phyloP scores from a whole-genome alignment of 306 rosid species.

The Arachis hypogaea region DNA sequence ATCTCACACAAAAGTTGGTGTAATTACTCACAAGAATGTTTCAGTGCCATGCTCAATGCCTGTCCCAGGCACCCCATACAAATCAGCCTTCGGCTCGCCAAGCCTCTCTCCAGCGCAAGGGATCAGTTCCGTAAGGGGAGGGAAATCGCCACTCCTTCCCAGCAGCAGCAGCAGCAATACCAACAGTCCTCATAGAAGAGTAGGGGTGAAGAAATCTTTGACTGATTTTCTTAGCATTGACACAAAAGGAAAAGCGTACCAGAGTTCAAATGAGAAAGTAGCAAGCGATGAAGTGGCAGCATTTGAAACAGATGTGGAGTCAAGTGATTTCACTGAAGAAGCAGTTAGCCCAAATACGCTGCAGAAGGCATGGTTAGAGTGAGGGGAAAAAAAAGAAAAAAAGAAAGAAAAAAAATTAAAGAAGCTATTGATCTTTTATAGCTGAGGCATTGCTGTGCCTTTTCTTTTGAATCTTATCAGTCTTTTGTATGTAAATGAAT shows the following conservation, averaged over 20 bases:
- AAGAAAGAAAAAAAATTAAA: too few species aligned
- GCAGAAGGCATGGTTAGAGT: conserved; percentile 38
- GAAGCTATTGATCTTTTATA: conserved; percentile 24
- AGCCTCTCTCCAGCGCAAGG: conserved; percentile 66
- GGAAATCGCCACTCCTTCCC: conserved; percentile 55
- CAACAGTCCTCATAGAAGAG: conserved; percentile 59
- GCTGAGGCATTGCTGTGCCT: conserved; percentile 8
- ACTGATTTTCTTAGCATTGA: conserved; percentile 82
- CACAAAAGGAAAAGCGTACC: conserved; percentile 45
- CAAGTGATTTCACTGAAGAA: conserved; percentile 41
- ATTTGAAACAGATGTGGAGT: conserved; percentile 47
- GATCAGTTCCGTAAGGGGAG: conserved; percentile 57
- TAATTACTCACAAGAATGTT: conserved; percentile 62
- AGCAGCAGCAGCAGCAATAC: conserved; percentile 24
- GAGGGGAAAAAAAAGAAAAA: not conserved
- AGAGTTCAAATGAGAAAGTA: conserved; percentile 42
- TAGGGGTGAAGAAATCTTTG: conserved; percentile 69
- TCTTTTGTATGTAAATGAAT: conserved; percentile 36
- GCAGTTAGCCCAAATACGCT: conserved; percentile 36
- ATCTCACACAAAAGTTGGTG: conserved; percentile 67
- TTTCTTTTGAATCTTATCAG: conserved; percentile 1
- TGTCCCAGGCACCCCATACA: conserved; percentile 72
- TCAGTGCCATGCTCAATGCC: conserved; percentile 61
- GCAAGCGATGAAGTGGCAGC: conserved; percentile 42
- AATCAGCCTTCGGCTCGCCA: conserved; percentile 72